Conservation (phyloP, 116 monocot genomes). For the Posidonia oceanica region DNA sequence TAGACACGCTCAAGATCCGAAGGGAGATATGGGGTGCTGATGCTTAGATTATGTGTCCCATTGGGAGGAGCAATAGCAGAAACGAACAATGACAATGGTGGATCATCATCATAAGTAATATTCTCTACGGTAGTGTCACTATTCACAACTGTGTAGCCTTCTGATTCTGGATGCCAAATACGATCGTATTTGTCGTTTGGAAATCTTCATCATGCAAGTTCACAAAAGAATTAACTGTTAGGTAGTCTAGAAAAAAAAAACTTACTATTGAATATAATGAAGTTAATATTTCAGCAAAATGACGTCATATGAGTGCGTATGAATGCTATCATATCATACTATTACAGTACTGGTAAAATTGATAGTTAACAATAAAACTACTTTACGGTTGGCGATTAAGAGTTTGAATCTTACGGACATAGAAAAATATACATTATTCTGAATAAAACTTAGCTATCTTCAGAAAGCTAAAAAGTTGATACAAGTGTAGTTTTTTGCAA, state of each 20-base stretch:
- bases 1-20: background rate
- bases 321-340: too few relatives aligned
- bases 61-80: background rate
- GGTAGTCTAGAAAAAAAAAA: too few relatives aligned
- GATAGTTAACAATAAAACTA: too few relatives aligned
- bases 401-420: too few relatives aligned
- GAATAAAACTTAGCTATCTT: too few relatives aligned
- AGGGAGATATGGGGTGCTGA: background rate
- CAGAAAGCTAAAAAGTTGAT: too few relatives aligned
- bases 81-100: background rate
- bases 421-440: too few relatives aligned
- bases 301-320: background rate
- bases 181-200: slow-evolving; percentile 1
- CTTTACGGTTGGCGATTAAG: too few relatives aligned
- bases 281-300: background rate
- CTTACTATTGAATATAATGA: too few relatives aligned
- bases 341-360: too few relatives aligned
- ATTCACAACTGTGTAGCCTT: background rate
- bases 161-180: background rate
- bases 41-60: background rate
- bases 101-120: background rate
- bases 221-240: too few relatives aligned
- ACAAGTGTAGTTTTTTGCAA: too few relatives aligned
- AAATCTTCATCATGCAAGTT: background rate
- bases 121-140: background rate